Conservation (phyloP, 495 filamentous ascomycete species). For the Trichoderma virens region DNA sequence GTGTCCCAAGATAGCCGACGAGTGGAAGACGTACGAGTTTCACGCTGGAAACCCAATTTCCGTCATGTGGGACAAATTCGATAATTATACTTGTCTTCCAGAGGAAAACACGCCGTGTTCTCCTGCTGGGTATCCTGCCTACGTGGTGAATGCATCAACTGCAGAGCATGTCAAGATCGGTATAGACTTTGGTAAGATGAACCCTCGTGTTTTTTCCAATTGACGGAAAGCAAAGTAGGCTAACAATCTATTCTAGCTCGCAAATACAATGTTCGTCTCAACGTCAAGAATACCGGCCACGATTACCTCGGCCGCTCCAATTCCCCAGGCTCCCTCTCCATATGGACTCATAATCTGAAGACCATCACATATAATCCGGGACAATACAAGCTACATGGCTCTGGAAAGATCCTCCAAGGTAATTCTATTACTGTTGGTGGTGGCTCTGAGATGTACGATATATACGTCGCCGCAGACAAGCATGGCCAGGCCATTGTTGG, state of each 20-base stretch:
- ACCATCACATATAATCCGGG: conserved; percentile 25
- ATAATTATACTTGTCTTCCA: conserved; percentile 40
- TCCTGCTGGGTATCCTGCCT: conserved; percentile 39
- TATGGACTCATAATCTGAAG: conserved; percentile 42
- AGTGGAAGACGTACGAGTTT: conserved; percentile 30
- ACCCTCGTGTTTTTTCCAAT: neutral
- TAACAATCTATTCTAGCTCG: conserved; percentile 22
- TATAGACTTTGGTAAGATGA: conserved; percentile 32
- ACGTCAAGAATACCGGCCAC: conserved; percentile 59
- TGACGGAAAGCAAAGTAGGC: neutral
- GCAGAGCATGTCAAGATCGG: conserved; percentile 33
- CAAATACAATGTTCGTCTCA: conserved; percentile 48
- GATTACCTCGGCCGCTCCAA: conserved; percentile 48
- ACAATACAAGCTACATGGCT: conserved; percentile 31
- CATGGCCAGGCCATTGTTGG: conserved; percentile 30
- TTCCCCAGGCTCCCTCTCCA: conserved; percentile 43
- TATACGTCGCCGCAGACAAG: conserved; percentile 24
- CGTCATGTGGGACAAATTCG: conserved; percentile 33
- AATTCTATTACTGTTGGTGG: conserved; percentile 32
- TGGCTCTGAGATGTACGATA: conserved; percentile 30
- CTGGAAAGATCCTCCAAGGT: conserved; percentile 24
- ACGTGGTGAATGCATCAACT: conserved; percentile 38
- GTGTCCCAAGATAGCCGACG: conserved; percentile 25
- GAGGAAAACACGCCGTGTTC: conserved; percentile 26
- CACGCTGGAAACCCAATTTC: conserved; percentile 32